A percentile compares a stretch with the other conserved stretches of the same genome.
These are phyloP conservation scores for Mallotus japonicus DNA, from an alignment of 441 rosid species.

Conservation along the genomic window DNA sequence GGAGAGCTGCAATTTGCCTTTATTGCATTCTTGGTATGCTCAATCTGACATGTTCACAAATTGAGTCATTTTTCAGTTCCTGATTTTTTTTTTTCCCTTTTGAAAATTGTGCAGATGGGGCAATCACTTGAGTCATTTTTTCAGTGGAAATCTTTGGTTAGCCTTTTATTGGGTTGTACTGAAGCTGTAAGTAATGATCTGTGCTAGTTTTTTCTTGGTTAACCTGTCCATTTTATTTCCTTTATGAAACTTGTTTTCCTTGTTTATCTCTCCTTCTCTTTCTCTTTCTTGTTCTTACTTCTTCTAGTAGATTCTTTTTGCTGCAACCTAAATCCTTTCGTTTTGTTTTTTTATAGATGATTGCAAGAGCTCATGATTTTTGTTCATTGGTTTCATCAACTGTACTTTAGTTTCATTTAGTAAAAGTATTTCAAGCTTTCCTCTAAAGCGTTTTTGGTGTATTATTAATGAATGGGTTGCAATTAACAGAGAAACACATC, in stretches of 20 bases:
- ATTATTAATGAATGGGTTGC: not conserved
- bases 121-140: constrained; percentile 85
- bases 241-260: not conserved
- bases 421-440: not conserved
- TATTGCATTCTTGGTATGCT: constrained; percentile 77
- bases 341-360: not conserved
- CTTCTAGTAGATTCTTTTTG: not conserved
- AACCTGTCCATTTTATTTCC: not conserved
- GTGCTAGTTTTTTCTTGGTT: not conserved
- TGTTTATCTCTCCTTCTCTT: not conserved
- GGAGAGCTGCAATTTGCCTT: constrained; percentile 91
- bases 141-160: constrained; percentile 90
- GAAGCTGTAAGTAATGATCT: constrained; percentile 65
- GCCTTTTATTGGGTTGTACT: constrained; percentile 75
- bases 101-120: constrained; percentile 69
- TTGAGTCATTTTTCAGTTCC: constrained; percentile 12
- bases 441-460: not conserved
- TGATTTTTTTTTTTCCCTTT: not conserved
- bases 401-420: not conserved
- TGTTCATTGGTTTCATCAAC: not conserved
- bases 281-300: not conserved
- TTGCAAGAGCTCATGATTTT: not conserved
- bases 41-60: constrained; percentile 10
- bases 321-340: not conserved
- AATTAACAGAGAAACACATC: not conserved